Evolutionary conservation across 257 asterid species (phyloP), one percentile per base, ranked within the genome.

Genomic region (Plantago major): DNA sequence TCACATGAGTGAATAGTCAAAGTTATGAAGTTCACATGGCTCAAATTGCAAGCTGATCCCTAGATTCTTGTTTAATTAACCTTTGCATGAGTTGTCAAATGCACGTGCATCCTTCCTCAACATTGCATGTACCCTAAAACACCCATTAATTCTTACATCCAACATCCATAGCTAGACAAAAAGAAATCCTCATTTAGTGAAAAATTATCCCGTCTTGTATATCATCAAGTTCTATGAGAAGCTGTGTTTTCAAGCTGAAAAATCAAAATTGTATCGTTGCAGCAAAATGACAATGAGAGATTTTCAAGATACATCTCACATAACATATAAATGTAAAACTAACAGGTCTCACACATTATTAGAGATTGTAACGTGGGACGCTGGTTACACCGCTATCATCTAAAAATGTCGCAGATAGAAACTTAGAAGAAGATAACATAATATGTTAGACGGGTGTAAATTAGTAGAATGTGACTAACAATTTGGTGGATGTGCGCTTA

Each of bases 11-110:
- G 42, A 3, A 53, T 53, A 12, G 58, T 53, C 58, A 53, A 53
- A 11, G 26, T 17, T 53, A 11, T 16, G 19, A 53, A 26, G 58
- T 53, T 19, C 58, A 53, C 58, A 53, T 53, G 58, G 58, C 7
- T 38, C 58, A 10, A 3, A 18, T 52, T 52, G 58, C 58, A 52
- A 52, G 18, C 14, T 26, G 14, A 9, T 53, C 58, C 58, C 33
- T 53, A 53, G 15, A 12, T 53, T 53, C 18, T 53, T 10, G 42
- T 22, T 10, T 48, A 48, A 48, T 9, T n/a, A 3, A 14, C 54
- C 26, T 18, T 18, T 37, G 19, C 64, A 44, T 78, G 79, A 74
- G 89, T 80, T 87, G 93, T 84, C 84, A 82, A 22, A 67, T 71
- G 74, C 86, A 82, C 84, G 85, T 86, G 95, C 64, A 47, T 22